Percentiles rank a stretch among this genome's conserved stretches.
phyloP scores from a whole-genome alignment of 441 rosid genomes.

The Adansonia madagascariensis region DNA sequence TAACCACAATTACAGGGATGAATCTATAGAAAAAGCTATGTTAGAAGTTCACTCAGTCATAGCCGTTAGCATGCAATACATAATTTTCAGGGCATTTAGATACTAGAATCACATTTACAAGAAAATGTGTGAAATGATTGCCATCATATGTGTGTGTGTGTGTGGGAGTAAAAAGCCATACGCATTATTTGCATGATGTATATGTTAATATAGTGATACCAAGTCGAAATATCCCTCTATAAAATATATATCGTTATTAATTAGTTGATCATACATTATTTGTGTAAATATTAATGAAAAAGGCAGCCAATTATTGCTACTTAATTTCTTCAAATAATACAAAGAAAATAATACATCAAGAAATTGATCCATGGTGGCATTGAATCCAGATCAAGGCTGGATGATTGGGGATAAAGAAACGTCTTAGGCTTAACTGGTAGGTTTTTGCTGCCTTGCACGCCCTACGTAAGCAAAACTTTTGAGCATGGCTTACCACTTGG shows the following conservation, averaged over 20 bases:
- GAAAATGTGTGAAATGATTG: not conserved
- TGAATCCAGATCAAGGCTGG: too few species aligned
- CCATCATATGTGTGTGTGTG: too few species aligned
- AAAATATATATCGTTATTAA: not conserved
- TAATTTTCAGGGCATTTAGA: not conserved
- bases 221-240: not conserved
- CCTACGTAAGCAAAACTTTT: too few species aligned
- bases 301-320: too few species aligned
- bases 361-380: not conserved
- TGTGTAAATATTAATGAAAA: not conserved
- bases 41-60: not conserved
- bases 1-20: not conserved
- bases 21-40: not conserved
- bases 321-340: too few species aligned
- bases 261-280: not conserved
- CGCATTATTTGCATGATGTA: too few species aligned
- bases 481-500: too few species aligned
- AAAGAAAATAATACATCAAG: not conserved
- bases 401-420: too few species aligned
- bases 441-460: too few species aligned
- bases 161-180: too few species aligned
- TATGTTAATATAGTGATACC: too few species aligned
- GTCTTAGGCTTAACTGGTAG: too few species aligned
- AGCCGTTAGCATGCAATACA: not conserved
- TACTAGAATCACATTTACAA: not conserved